phyloP scores from a whole-genome alignment of 179 eudicot species.

The Camellia oleifera region DNA sequence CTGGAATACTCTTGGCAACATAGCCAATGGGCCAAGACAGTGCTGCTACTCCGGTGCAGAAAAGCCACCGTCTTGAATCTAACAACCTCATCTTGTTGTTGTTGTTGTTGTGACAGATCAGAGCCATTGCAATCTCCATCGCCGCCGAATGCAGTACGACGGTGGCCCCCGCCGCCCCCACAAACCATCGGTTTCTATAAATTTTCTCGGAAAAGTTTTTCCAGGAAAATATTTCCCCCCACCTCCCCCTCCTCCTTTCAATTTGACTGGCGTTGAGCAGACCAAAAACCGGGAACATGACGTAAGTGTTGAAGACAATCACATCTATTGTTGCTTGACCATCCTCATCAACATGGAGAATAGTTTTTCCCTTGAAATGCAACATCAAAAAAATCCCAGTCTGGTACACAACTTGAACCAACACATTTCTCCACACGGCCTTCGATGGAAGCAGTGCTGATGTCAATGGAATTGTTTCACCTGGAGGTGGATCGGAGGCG shows the following conservation, averaged over 20 bases:
- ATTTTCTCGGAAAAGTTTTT: background rate
- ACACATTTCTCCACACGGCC: background rate
- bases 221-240: too few species aligned
- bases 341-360: background rate
- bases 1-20: background rate
- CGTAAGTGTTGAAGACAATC: background rate
- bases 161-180: background rate
- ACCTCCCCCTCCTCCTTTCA: background rate
- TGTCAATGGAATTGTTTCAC: background rate
- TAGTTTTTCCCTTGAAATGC: background rate
- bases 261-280: background rate
- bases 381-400: background rate
- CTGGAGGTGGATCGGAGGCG: background rate
- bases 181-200: background rate
- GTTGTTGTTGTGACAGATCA: too few species aligned
- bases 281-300: background rate
- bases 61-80: background rate
- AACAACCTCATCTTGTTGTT: background rate
- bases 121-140: background rate
- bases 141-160: background rate
- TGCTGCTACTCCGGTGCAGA: background rate
- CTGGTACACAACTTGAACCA: background rate
- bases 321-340: background rate
- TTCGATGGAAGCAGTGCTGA: background rate
- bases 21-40: background rate